Conservation (phyloP, 805 yeast genomes). For the Gaillardinia entomophila region DNA sequence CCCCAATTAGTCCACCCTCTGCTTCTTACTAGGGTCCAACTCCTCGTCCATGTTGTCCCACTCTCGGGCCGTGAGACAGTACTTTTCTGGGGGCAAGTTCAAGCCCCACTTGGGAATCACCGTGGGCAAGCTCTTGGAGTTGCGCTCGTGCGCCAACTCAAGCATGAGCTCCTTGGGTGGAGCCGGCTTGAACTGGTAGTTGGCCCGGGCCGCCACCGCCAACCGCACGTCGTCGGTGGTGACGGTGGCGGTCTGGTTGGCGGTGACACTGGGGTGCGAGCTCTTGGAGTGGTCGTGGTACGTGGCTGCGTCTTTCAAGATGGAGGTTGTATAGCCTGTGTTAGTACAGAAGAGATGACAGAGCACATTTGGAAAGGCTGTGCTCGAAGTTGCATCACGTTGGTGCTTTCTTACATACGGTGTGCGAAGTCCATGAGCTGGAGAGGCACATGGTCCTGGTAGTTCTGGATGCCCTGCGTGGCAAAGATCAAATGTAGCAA, state of each 20-base stretch:
- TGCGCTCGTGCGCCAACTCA: slow-evolving; percentile 89
- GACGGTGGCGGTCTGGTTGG: slow-evolving; percentile 28
- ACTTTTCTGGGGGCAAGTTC: slow-evolving; percentile 95
- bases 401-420: slow-evolving; percentile 26
- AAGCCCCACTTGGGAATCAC: slow-evolving; percentile 90
- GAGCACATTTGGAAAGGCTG: neutral
- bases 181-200: slow-evolving; percentile 89
- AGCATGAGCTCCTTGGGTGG: slow-evolving; percentile 89
- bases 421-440: slow-evolving; percentile 97
- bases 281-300: slow-evolving; percentile 75
- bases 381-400: neutral
- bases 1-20: neutral
- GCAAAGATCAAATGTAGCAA: slow-evolving; percentile 86
- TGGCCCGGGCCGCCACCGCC: slow-evolving; percentile 92
- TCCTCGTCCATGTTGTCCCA: slow-evolving; percentile 45
- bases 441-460: slow-evolving; percentile 93
- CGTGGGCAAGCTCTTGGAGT: slow-evolving; percentile 84
- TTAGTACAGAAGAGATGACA: slow-evolving; percentile 3
- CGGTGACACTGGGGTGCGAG: slow-evolving; percentile 32
- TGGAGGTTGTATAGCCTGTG: slow-evolving; percentile 70
- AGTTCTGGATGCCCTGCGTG: slow-evolving; percentile 84
- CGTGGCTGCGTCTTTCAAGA: slow-evolving; percentile 81
- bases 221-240: slow-evolving; percentile 87
- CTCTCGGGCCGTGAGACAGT: slow-evolving; percentile 80
- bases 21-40: slow-evolving; percentile 8